These are phyloP conservation scores for Eucalyptus pauciflora DNA, from an alignment of 345 rosid genomes.

Conservation along the genomic window DNA sequence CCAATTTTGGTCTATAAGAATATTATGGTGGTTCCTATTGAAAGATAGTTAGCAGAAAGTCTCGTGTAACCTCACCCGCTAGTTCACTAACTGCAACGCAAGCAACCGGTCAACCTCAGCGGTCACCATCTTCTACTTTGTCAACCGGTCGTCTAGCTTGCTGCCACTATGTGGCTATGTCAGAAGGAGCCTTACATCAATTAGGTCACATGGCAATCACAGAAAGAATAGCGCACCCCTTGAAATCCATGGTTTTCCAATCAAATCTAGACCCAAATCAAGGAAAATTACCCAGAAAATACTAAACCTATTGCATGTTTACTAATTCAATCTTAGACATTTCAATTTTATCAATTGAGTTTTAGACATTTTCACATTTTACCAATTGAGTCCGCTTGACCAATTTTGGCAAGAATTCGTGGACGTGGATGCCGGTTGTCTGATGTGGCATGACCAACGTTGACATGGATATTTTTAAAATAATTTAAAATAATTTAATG, in stretches of 20 bases:
- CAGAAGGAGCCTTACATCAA: neutral
- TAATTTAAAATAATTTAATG: no score
- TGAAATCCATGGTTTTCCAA: neutral
- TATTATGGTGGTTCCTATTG: no score
- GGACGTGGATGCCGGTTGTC: rapidly evolving
- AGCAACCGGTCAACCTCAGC: neutral
- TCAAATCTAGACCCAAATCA: neutral
- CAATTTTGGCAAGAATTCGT: rapidly evolving
- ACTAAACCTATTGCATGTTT: rapidly evolving
- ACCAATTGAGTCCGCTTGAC: rapidly evolving
- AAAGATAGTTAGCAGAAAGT: neutral
- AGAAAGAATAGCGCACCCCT: neutral
- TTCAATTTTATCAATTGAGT: neutral
- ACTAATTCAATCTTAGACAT: rapidly evolving
- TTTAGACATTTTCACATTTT: rapidly evolving
- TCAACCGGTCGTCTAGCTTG: neutral
- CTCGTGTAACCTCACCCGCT: neutral
- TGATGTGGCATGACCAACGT: rapidly evolving
- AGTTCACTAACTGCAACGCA: neutral
- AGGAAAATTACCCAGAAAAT: neutral
- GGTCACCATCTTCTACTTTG: neutral
- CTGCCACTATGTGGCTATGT: neutral
- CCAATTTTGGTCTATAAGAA: no score
- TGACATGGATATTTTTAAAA: rapidly evolving
- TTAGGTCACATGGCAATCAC: neutral